Base-by-base conservation (phyloP, 139 green algal species). In the Haematococcus sp. region DNA sequence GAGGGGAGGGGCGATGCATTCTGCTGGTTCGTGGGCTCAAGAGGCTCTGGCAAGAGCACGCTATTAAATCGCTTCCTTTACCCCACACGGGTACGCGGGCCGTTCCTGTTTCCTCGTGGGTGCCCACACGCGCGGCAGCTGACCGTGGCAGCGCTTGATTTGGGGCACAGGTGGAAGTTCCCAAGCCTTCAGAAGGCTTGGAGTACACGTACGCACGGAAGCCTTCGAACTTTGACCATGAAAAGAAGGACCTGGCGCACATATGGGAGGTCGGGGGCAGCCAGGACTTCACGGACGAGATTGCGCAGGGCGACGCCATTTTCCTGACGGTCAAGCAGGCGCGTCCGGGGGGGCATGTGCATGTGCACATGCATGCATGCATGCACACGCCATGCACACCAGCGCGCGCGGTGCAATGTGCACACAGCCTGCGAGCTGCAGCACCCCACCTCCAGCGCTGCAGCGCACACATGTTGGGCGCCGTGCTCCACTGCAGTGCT, bases 251-350 rank as follows among this genome's bases (percentile, higher is more conserved):
- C 67, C 43, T 94, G 31, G 86, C 87, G 9, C 88, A 94, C 76
- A 85, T 94, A 19, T 94, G 87, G 87, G 89, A 94, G 68, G 58
- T 90, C 7, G 79, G 82, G 43, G 89, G 89, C 40, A 86, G 73
- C 55, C 61, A 84, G 31, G 82, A 87, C 59, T 84, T 92, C 67
- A 70, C 81, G n/a, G 75, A 81, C 52, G 82, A 90, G 73, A 70
- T 91, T 19, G 68, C 58, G 9, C 33, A 75, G 13, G 54, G 55
- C 9, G 87, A 92, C 7, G 74, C 84, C 68, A 22, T 89, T 1
- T 92, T 92, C 60, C 78, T 92, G 2, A 81, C 64, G 3, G 70
- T 63, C 25, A 77, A 75, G 46, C 75, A 81, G 66, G 74, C 74
- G 27, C 4, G 51, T 49, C 40, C 11, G 40, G 23, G 22, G 54